Evolutionary conservation across 352 stramenopile genomes (phyloP).

Genomic region (Phytopythium delawarense): DNA sequence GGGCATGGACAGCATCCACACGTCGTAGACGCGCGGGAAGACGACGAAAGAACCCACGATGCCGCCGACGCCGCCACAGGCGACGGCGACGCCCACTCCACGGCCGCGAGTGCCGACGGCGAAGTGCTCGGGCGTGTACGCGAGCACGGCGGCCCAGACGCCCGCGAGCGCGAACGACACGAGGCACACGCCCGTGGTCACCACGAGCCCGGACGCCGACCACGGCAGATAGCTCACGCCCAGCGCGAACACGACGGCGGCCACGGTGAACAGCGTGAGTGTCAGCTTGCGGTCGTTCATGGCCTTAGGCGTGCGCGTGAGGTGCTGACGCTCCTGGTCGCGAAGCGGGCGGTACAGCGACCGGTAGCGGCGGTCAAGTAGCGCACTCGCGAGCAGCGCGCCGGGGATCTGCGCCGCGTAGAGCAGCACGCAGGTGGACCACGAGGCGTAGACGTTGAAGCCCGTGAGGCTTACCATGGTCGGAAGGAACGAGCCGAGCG

Average conservation of each 20-base stretch:
- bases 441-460: conserved; percentile 29
- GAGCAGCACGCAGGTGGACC: conserved; percentile 14
- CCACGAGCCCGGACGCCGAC: conserved; percentile 13
- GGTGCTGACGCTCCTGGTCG: background rate
- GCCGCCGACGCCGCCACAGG: conserved; percentile 16
- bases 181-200: conserved; percentile 6
- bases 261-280: conserved; percentile 13
- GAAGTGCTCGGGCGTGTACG: conserved; percentile 17
- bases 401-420: conserved; percentile 20
- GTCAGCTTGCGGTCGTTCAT: conserved; percentile 11
- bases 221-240: conserved; percentile 22
- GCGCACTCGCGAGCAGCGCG: conserved; percentile 13
- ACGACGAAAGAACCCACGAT: conserved; percentile 19
- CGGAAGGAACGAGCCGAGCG: conserved; percentile 22
- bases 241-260: conserved; percentile 7
- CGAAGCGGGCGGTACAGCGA: background rate
- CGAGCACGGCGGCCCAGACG: conserved; percentile 19
- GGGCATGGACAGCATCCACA: conserved; percentile 24
- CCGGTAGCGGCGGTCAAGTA: conserved; percentile 10
- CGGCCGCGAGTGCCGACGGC: conserved; percentile 11
- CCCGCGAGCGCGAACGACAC: conserved; percentile 17
- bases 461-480: conserved; percentile 26
- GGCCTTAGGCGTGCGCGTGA: background rate
- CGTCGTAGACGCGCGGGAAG: conserved; percentile 31
- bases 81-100: conserved; percentile 24